Conservation (phyloP, 2,329 filamentous ascomycete genomes). For the Tolypocladium ovalisporum region DNA sequence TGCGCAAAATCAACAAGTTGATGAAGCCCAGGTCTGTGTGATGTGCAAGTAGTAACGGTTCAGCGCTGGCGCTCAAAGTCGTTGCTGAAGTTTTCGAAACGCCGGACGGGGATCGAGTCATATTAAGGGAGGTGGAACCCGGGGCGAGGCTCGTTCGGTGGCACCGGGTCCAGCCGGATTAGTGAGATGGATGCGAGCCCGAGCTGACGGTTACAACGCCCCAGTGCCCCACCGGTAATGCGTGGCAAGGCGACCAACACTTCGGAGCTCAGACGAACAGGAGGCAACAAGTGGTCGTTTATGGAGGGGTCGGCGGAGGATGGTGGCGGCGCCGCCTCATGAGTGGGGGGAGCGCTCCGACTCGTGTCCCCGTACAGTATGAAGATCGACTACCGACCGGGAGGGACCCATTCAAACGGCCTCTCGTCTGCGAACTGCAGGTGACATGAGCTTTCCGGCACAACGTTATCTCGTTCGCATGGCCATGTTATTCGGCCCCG, state of each 20-base stretch:
- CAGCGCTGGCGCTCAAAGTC: not conserved
- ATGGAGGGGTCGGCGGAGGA: not conserved
- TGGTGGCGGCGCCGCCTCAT: not conserved
- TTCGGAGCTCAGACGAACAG: not conserved
- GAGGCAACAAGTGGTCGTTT: not conserved
- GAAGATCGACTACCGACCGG: not conserved
- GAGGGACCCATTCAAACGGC: too few relatives aligned
- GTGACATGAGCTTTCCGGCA: too few relatives aligned
- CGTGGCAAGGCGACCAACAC: not conserved
- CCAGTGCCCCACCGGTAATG: not conserved
- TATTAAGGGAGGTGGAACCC: not conserved
- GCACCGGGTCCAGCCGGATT: slow-evolving; percentile 4
- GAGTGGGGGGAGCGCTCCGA: not conserved
- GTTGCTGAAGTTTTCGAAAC: too few relatives aligned
- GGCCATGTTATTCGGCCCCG: not conserved
- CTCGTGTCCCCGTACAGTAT: not conserved
- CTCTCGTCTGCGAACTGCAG: too few relatives aligned
- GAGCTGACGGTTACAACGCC: not conserved
- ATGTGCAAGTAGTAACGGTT: not conserved
- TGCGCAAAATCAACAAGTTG: too few relatives aligned
- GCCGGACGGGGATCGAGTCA: slow-evolving; percentile 1
- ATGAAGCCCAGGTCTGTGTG: not conserved
- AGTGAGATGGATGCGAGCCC: slow-evolving; percentile 1
- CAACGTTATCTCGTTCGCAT: too few relatives aligned
- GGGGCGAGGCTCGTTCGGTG: not conserved